Evolutionary conservation across 1,284 basidiomycete genomes (phyloP), one percentile per base, ranked within the genome.

Genomic region (Tranzscheliella williamsii): DNA sequence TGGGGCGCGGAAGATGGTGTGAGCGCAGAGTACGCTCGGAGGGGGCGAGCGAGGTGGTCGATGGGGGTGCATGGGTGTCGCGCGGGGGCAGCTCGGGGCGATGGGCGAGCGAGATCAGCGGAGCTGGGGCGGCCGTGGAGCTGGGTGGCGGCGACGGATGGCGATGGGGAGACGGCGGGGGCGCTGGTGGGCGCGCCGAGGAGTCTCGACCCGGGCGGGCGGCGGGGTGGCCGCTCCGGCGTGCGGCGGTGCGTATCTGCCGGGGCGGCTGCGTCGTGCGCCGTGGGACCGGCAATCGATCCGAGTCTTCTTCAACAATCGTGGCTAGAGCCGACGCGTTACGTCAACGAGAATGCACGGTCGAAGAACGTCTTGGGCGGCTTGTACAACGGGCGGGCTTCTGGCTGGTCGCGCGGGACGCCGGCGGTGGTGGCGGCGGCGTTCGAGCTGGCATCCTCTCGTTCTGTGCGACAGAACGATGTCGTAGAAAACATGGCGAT

Each of bases 331-430:
- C 38, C 8, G n/a, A 27, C 3, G 18, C 13, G 16, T 52, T 31
- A 60, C 18, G 45, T 53, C 24, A 38, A 38, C 38, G 33, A 20
- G 23, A 60, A 60, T 8, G 56, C 13, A 38, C 53, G 52, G 45
- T 60, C 53, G 42, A 60, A 60, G 31, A 60, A 60, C 22, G 45
- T 26, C 34, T 60, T 60, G 23, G 47, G 49, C 39, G 45, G 42
- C 30, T 53, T 53, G 11, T 24, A 21, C n/a, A n/a, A n/a, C n/a
- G n/a, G n/a, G n/a, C n/a, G n/a, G 16, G 51, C 17, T 27, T 53
- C 42, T 15, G 45, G 31, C 31, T 43, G 41, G 22, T 22, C 21
- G 26, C 31, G 47, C 41, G 4, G 32, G 17, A 16, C 23, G 12
- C 29, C 3, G 6, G 37, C 21, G 20, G 27, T 34, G 18, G 44